These are phyloP conservation scores for Aspergillus neotritici DNA, from an alignment of 2,329 filamentous ascomycete species.

Conservation along the genomic window DNA sequence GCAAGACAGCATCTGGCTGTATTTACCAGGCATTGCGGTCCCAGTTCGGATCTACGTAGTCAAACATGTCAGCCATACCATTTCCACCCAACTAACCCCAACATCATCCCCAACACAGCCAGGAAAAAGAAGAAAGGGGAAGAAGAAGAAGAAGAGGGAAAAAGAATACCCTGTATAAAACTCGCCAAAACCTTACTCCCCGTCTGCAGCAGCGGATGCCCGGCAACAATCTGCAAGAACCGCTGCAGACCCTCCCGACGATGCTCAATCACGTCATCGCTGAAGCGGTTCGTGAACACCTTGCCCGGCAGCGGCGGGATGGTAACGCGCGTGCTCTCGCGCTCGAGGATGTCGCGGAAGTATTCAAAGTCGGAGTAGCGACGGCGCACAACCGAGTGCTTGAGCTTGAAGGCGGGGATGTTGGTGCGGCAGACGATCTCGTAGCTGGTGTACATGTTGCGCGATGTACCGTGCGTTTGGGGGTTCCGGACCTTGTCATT, in stretches of 20 bases:
- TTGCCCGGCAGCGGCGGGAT: slow-evolving; percentile 95
- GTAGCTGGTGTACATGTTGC: slow-evolving; percentile 98
- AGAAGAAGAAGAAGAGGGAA: slow-evolving; percentile 2
- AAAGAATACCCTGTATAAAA: slow-evolving; percentile 80
- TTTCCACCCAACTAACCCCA: slow-evolving; percentile 9
- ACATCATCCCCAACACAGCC: too few relatives aligned
- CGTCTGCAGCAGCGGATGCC: slow-evolving; percentile 92
- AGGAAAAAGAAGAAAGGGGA: too few relatives aligned
- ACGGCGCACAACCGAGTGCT: slow-evolving; percentile 77
- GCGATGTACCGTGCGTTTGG: slow-evolving; percentile 87
- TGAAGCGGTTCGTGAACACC: slow-evolving; percentile 97
- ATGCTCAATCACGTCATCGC: slow-evolving; percentile 96
- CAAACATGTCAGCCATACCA: not conserved
- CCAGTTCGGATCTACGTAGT: slow-evolving; percentile 57
- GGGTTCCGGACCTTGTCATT: slow-evolving; percentile 73
- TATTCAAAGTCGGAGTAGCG: slow-evolving; percentile 98
- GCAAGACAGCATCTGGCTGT: too few relatives aligned
- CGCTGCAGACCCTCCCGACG: slow-evolving; percentile 84
- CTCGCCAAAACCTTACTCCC: slow-evolving; percentile 93
- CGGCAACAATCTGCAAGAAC: slow-evolving; percentile 95
- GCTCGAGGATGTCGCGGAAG: slow-evolving; percentile 95
- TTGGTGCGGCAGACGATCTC: slow-evolving; percentile 97
- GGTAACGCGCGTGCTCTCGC: slow-evolving; percentile 86
- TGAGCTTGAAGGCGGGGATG: slow-evolving; percentile 97
- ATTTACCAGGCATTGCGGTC: slow-evolving; percentile 77